Conservation (phyloP, 2,329 filamentous ascomycete genomes). For the Bipolaris oryzae region DNA sequence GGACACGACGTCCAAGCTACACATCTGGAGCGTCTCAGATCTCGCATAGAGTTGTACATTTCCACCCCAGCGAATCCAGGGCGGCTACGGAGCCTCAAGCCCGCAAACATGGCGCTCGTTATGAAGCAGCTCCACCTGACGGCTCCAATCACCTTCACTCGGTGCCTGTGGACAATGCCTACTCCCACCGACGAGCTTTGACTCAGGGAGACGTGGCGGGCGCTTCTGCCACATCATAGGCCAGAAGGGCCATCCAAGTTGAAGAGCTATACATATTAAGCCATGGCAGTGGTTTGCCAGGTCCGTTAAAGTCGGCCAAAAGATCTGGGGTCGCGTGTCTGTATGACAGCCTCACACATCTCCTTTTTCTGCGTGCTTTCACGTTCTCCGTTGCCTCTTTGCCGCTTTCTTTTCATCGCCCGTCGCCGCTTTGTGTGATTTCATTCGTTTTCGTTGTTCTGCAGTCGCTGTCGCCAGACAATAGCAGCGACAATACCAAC, state of each 20-base stretch:
- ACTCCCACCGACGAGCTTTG: slow-evolving; percentile 32
- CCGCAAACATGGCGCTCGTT: slow-evolving; percentile 42
- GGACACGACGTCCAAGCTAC: slow-evolving; percentile 38
- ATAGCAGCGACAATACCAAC: slow-evolving; percentile 27
- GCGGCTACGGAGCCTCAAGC: slow-evolving; percentile 44
- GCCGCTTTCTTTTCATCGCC: slow-evolving; percentile 12
- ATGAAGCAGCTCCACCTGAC: slow-evolving; percentile 31
- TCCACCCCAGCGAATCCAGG: slow-evolving; percentile 44
- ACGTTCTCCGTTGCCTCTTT: slow-evolving; percentile 16
- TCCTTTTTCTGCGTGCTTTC: slow-evolving; percentile 21
- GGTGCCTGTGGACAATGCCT: slow-evolving; percentile 28
- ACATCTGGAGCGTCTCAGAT: slow-evolving; percentile 46
- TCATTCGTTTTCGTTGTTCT: slow-evolving; percentile 19
- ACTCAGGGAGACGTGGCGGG: slow-evolving; percentile 34
- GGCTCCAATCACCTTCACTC: slow-evolving; percentile 43
- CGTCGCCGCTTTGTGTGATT: slow-evolving; percentile 16
- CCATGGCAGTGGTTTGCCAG: slow-evolving; percentile 30
- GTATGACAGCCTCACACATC: slow-evolving; percentile 25
- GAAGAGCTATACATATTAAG: slow-evolving; percentile 34
- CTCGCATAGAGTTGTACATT: slow-evolving; percentile 42
- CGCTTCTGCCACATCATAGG: slow-evolving; percentile 36
- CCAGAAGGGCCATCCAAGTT: slow-evolving; percentile 18
- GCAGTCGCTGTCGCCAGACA: slow-evolving; percentile 26
- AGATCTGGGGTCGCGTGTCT: slow-evolving; percentile 37
- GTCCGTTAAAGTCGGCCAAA: slow-evolving; percentile 25